Conservation (phyloP, 202 grass and related monocot species). For the Hordeum pubiflorum region DNA sequence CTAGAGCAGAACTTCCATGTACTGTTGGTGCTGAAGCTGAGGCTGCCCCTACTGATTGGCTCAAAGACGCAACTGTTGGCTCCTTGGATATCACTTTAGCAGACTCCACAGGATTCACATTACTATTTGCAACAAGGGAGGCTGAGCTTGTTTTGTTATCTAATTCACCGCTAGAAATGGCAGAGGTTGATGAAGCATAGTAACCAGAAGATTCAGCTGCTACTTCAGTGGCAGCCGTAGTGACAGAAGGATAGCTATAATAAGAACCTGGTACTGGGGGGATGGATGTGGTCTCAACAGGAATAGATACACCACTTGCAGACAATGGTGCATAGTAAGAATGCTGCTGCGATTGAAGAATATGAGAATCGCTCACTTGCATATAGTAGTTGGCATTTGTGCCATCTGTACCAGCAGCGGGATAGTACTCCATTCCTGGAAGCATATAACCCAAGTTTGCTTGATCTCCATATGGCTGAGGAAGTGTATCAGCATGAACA, state of each 20-base stretch:
- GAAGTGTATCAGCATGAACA: conserved; percentile 33
- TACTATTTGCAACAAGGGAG: conserved; percentile 26
- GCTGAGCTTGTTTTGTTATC: conserved; percentile 27
- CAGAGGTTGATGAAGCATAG: conserved; percentile 36
- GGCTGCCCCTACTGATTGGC: conserved; percentile 29
- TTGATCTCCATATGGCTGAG: conserved; percentile 50
- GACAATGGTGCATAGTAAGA: conserved; percentile 58
- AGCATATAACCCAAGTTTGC: conserved; percentile 43
- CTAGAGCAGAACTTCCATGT: conserved; percentile 31
- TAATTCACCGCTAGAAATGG: conserved; percentile 37
- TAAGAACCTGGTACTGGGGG: conserved; percentile 52
- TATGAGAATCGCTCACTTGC: conserved; percentile 47
- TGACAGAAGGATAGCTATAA: conserved; percentile 47
- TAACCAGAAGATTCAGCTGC: conserved; percentile 44
- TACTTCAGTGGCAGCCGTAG: conserved; percentile 13
- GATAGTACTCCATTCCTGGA: conserved; percentile 55
- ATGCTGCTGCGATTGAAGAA: conserved; percentile 34
- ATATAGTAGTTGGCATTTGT: conserved; percentile 56
- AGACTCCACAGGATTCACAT: conserved; percentile 12
- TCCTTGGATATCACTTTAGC: conserved; percentile 41
- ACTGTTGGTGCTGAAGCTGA: conserved; percentile 28
- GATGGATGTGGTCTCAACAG: conserved; percentile 37
- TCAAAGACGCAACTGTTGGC: conserved; percentile 22
- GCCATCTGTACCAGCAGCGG: conserved; percentile 32
- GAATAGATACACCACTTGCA: conserved; percentile 51